phyloP scores from a whole-genome alignment of 257 asterid genomes.

The Gentiana dahurica region DNA sequence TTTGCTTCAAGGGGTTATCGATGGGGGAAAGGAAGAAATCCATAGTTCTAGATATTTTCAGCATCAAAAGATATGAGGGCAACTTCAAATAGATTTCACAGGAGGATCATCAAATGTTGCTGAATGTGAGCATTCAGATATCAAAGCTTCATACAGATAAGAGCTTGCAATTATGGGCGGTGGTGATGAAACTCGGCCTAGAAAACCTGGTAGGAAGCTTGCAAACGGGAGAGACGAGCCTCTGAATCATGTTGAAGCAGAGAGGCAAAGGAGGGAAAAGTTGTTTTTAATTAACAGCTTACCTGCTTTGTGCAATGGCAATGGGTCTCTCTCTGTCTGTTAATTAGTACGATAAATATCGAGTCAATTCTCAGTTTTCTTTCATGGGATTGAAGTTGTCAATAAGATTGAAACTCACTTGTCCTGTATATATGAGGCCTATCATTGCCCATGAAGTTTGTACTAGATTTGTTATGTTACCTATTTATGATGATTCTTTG shows the following conservation, averaged over 20 bases:
- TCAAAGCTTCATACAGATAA: slow-evolving; percentile 56
- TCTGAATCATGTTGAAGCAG: slow-evolving; percentile 83
- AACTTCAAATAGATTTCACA: slow-evolving; percentile 56
- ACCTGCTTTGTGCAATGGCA: too few species aligned
- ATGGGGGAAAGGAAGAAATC: slow-evolving; percentile 36
- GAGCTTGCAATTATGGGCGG: slow-evolving; percentile 24
- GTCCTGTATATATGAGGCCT: too few species aligned
- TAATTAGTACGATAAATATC: too few species aligned
- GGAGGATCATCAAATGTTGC: slow-evolving; percentile 42
- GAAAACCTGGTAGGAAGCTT: slow-evolving; percentile 85
- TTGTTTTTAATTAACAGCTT: slow-evolving; percentile 7
- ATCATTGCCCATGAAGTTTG: too few species aligned
- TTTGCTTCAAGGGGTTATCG: slow-evolving; percentile 12
- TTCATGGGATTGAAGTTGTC: too few species aligned
- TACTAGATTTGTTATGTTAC: too few species aligned
- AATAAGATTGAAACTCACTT: too few species aligned
- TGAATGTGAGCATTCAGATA: slow-evolving; percentile 75
- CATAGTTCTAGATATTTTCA: slow-evolving; percentile 25
- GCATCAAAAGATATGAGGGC: slow-evolving; percentile 39
- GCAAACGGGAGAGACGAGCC: slow-evolving; percentile 90
- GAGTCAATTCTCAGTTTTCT: too few species aligned
- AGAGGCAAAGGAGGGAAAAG: slow-evolving; percentile 84
- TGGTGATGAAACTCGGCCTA: slow-evolving; percentile 54
- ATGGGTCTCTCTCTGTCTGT: too few species aligned
- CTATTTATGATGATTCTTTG: too few species aligned